phyloP scores from a whole-genome alignment of 257 asterid species.

The Solanum gracilifrons region DNA sequence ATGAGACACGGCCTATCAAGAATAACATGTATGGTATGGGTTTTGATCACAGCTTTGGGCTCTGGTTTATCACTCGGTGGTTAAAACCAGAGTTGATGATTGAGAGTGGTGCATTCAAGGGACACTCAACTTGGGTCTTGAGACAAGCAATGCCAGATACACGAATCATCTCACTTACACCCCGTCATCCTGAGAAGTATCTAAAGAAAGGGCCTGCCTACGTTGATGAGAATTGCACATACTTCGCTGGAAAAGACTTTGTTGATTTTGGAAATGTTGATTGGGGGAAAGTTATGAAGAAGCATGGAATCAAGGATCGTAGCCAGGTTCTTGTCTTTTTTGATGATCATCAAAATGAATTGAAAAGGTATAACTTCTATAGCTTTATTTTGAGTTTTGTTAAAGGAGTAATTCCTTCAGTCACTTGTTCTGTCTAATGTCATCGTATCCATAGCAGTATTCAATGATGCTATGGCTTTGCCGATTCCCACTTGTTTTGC shows the following conservation, averaged over 20 bases:
- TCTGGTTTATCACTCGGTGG: constrained; percentile 87
- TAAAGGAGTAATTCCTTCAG: not conserved
- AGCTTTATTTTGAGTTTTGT: not conserved
- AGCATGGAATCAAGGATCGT: constrained; percentile 61
- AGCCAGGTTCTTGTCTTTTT: constrained; percentile 77
- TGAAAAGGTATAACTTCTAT: constrained; percentile 54
- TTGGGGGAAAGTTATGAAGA: constrained; percentile 67
- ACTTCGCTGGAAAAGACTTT: constrained; percentile 87
- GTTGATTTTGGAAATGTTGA: constrained; percentile 96
- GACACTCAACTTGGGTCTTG: constrained; percentile 97
- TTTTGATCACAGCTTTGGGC: constrained; percentile 96
- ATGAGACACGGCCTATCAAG: constrained; percentile 80
- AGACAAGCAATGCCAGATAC: constrained; percentile 91
- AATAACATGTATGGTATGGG: constrained; percentile 98
- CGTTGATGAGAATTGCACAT: constrained; percentile 94
- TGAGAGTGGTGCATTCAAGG: constrained; percentile 98
- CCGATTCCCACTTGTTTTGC: not conserved
- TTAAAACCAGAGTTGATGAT: constrained; percentile 83
- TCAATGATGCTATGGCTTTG: not conserved
- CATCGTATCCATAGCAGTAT: not conserved
- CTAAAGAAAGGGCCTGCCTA: constrained; percentile 96
- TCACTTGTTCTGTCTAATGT: not conserved
- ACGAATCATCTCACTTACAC: constrained; percentile 73
- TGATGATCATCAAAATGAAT: constrained; percentile 97
- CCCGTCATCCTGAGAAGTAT: constrained; percentile 96